A percentile compares a stretch with the other conserved stretches of the same genome.
Conservation (phyloP, 495 filamentous ascomycete genomes). For the Bombardia bombarda region DNA sequence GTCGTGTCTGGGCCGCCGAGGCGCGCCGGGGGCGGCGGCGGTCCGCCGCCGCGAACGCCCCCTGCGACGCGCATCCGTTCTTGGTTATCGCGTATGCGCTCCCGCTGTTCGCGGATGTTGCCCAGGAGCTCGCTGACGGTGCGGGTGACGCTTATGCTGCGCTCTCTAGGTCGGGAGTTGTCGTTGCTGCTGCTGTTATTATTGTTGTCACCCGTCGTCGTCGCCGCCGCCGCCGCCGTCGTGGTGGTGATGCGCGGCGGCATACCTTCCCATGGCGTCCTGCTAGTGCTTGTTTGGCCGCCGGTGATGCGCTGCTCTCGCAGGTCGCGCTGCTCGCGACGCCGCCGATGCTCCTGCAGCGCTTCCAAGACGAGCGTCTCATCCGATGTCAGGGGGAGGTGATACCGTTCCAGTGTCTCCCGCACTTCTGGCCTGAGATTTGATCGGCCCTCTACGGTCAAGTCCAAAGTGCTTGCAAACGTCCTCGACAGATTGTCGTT, state of each 20-base stretch:
- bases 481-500: slow-evolving; percentile 15
- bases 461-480: slow-evolving; percentile 10
- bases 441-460: slow-evolving; percentile 3
- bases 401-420: slow-evolving; percentile 20
- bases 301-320: no score
- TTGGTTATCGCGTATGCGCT: slow-evolving; percentile 9
- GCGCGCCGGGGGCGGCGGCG: not conserved
- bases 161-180: slow-evolving; percentile 11
- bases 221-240: slow-evolving; percentile 1
- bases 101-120: slow-evolving; percentile 19
- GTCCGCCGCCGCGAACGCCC: slow-evolving; percentile 4
- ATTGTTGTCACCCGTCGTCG: not conserved
- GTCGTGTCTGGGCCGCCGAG: no score
- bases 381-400: slow-evolving; percentile 33
- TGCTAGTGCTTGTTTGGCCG: no score
- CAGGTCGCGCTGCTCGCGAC: slow-evolving; percentile 31
- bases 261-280: no score
- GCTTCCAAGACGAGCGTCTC: slow-evolving; percentile 43
- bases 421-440: slow-evolving; percentile 13
- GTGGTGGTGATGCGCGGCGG: no score
- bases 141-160: slow-evolving; percentile 14
- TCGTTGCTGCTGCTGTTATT: slow-evolving; percentile 2
- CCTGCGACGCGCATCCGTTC: slow-evolving; percentile 9
- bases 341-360: slow-evolving; percentile 36
- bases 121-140: slow-evolving; percentile 18